Conservation (phyloP, 1,284 basidiomycete genomes). For the Cryptococcus sp. region DNA sequence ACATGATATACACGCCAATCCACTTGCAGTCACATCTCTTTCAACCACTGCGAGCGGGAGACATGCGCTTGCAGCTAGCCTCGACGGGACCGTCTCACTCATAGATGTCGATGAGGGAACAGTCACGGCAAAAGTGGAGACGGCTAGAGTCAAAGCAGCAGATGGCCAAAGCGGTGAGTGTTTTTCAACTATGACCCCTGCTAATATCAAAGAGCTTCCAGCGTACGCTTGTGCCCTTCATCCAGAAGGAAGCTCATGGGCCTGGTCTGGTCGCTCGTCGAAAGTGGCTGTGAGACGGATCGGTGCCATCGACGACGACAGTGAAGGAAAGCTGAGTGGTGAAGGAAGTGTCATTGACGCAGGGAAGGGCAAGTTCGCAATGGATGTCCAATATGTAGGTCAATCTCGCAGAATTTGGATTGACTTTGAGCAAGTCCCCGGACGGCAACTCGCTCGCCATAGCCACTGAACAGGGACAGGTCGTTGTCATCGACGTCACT, state of each 20-base stretch:
- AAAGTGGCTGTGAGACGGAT: constrained; percentile 57
- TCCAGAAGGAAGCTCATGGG: constrained; percentile 70
- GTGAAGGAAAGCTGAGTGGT: constrained; percentile 58
- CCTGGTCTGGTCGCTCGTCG: constrained; percentile 73
- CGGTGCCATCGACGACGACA: constrained; percentile 23
- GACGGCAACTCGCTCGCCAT: constrained; percentile 76
- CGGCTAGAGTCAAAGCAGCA: constrained; percentile 61
- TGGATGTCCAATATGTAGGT: constrained; percentile 74
- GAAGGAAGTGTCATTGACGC: constrained; percentile 58
- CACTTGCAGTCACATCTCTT: constrained; percentile 71
- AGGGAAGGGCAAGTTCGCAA: constrained; percentile 76
- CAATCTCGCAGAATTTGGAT: constrained; percentile 1
- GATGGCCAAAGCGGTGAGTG: constrained; percentile 69
- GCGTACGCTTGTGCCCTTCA: constrained; percentile 81
- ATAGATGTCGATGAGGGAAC: constrained; percentile 67
- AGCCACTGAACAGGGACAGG: constrained; percentile 75
- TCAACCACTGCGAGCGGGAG: constrained; percentile 66
- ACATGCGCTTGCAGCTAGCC: constrained; percentile 69
- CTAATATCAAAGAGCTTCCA: constrained; percentile 42
- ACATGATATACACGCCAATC: constrained; percentile 65
- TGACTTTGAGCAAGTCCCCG: constrained; percentile 64
- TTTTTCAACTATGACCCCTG: constrained; percentile 6
- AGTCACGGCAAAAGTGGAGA: constrained; percentile 67
- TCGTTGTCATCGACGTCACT: constrained; percentile 75
- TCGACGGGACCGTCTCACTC: constrained; percentile 74